Evolutionary conservation across 108 stramenopile species (phyloP), one percentile per base, ranked within the genome.

Genomic region (Conticribra guillardii): DNA sequence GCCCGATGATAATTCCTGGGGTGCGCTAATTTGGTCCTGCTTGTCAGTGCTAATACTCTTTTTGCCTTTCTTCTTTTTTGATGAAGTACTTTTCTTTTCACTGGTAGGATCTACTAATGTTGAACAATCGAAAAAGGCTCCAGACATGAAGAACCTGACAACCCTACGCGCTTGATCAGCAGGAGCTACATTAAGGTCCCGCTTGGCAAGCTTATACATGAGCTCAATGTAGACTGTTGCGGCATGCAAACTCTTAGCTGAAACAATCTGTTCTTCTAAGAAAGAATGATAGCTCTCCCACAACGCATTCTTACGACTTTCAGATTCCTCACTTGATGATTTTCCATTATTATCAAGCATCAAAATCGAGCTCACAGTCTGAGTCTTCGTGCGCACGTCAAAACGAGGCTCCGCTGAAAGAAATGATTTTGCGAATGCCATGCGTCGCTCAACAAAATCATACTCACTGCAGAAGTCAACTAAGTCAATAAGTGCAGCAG

Each of bases 61-160:
- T 49, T 64, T 72, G 54, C 80, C 57, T 49, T 64, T 82, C 70
- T 71, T 80, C 69, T 85, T 85, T 49, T 85, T 86, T 23, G 64
- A 37, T 17, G 68, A 33, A 4, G 67, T 60, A 49, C 59, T 75
- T 17, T 55, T 54, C 21, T 52, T 74, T 0, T 48, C 28, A 22
- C 29, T 16, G 7, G 45, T 32, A 15, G 33, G 49, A 24, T 9
- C 30, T 21, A 15, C 32, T 49, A 79, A 27, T 18, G 21, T 45
- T 17, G 79, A 81, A 58, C 86, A 86, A 66, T 93, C 88, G 63
- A 89, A 90, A 54, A 91, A 94, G 23, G 92, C 88, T 15, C 70
- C 64, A 54, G 83, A 74, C 82, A 91, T 77, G 31, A 94, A 88
- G 49, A 94, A 89, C 17, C 59, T 33, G 14, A 87, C 30, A 18